phyloP scores from a whole-genome alignment of 225 moss, liverwort and hornwort genomes.

The Thuidium tamariscinum region DNA sequence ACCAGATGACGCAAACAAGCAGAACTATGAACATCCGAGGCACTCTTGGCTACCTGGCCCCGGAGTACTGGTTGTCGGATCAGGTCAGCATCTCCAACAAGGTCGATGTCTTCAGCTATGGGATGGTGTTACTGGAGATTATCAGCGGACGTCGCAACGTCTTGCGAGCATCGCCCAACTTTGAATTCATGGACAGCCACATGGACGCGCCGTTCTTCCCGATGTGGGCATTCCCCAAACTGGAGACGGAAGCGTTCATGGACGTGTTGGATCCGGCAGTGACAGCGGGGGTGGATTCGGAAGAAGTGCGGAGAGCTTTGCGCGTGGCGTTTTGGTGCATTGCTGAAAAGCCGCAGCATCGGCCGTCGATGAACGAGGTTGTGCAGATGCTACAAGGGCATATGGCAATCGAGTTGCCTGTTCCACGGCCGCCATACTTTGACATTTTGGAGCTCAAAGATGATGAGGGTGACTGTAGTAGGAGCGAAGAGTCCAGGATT shows the following conservation, averaged over 20 bases:
- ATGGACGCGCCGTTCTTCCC: not conserved
- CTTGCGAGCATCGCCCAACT: not conserved
- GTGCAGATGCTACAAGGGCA: not conserved
- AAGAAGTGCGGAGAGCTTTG: not conserved
- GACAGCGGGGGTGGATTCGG: not conserved
- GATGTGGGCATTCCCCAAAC: not conserved
- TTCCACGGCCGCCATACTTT: not conserved
- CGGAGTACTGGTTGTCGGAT: not conserved
- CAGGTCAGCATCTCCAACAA: not conserved
- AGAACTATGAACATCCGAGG: not conserved
- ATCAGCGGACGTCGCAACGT: not conserved
- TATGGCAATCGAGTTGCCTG: not conserved
- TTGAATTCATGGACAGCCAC: not conserved
- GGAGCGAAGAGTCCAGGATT: not conserved
- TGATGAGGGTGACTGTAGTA: not conserved
- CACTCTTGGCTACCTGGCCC: not conserved
- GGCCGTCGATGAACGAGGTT: not conserved
- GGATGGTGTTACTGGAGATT: not conserved
- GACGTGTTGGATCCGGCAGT: not conserved
- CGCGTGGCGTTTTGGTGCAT: not conserved
- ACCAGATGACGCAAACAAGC: not conserved
- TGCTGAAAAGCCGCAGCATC: not conserved
- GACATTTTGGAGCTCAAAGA: not conserved
- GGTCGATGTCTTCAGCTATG: not conserved
- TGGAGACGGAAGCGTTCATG: not conserved